phyloP scores from a whole-genome alignment of 371 early-diverging fungal genomes.

The Mortierella sp. region DNA sequence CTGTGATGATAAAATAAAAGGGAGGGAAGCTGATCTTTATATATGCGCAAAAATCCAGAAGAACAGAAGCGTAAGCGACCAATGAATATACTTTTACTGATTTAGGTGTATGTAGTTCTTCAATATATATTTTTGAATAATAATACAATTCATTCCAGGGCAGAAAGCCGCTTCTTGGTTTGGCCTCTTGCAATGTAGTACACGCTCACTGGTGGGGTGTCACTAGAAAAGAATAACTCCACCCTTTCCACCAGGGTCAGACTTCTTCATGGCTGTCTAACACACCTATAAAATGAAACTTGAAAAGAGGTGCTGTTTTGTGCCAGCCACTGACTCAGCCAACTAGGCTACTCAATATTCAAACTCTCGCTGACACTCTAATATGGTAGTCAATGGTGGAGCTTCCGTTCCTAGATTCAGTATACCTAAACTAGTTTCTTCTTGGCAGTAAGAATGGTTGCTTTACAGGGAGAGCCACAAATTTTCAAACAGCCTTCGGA shows the following conservation, averaged over 20 bases:
- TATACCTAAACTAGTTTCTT: too few species aligned
- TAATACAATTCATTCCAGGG: neutral
- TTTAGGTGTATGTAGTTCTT: neutral
- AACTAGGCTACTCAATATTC: neutral
- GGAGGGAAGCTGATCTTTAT: conserved; percentile 15
- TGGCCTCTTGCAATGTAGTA: too few species aligned
- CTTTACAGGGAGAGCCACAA: too few species aligned
- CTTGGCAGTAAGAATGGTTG: too few species aligned
- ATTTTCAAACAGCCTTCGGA: too few species aligned
- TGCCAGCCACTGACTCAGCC: neutral
- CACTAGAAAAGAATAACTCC: neutral
- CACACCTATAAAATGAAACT: neutral
- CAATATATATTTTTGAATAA: neutral
- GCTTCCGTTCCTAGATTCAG: too few species aligned
- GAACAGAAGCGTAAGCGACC: neutral
- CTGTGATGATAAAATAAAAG: conserved; percentile 8
- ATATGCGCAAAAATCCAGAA: neutral
- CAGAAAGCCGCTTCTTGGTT: too few species aligned
- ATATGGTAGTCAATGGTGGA: too few species aligned
- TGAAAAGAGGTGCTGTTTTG: neutral
- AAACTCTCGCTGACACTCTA: too few species aligned
- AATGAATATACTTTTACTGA: neutral
- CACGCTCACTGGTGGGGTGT: conserved; percentile 9
- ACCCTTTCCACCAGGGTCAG: neutral
- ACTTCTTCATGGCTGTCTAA: neutral